Percentiles rank a stretch among this genome's conserved stretches.
Conservation (phyloP, 2,329 filamentous ascomycete genomes). For the Apiospora sp. region DNA sequence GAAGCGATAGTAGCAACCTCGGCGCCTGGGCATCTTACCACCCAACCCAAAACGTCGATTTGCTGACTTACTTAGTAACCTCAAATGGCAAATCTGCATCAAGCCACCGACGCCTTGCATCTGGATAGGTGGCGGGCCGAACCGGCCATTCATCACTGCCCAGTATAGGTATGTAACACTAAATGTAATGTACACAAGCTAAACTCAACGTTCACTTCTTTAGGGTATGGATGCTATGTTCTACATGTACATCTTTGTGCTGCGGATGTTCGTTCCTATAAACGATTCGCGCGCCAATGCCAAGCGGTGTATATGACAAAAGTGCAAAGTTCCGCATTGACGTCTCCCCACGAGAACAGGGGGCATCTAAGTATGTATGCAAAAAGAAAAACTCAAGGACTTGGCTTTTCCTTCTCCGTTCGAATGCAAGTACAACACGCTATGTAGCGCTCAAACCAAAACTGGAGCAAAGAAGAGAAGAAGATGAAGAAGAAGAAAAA, state of each 20-base stretch:
- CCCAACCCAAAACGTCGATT: neutral
- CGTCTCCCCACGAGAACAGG: neutral
- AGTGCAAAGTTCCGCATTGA: neutral
- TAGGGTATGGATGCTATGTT: neutral
- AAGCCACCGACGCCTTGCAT: neutral
- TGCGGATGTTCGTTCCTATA: neutral
- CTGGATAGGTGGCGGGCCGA: neutral
- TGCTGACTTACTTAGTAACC: neutral
- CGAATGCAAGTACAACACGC: neutral
- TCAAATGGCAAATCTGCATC: neutral
- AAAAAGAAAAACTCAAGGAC: neutral
- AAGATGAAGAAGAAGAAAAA: neutral
- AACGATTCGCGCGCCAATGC: neutral
- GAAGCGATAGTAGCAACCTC: neutral
- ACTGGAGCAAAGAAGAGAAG: neutral
- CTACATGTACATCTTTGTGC: neutral
- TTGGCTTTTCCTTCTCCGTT: neutral
- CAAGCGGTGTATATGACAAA: constrained; percentile 8
- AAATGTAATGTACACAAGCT: neutral
- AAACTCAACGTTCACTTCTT: neutral
- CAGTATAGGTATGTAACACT: too few species aligned
- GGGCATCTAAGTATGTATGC: neutral
- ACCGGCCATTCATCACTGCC: neutral
- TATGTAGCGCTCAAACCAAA: neutral
- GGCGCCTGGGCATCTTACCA: neutral